Base-by-base conservation (phyloP, 2,329 filamentous ascomycete genomes). In the Neurospora sp. region DNA sequence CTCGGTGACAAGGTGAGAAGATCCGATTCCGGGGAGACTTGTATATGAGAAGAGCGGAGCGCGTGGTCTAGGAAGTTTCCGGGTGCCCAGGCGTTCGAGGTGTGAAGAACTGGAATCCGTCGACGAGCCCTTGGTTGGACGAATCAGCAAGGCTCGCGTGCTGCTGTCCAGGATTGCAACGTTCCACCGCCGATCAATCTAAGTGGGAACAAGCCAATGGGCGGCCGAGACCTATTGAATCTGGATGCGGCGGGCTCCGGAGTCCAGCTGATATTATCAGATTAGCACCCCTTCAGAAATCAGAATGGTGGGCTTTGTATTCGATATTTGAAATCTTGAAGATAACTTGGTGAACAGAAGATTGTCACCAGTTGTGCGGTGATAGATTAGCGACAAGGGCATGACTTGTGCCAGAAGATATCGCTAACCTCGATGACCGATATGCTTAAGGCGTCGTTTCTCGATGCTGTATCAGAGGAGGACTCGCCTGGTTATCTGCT, bases 101-200 rank as follows among this genome's bases (percentile, higher is more conserved):
- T 62, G 13, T 62, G 23, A 62, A 58, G 46, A 33, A 62, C 23
- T 36, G 52, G 28, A 36, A 28, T 9, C 46, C 46, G 11, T 52
- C 19, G 46, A 52, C 23, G 7, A 33, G 52, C 23, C 28, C 23
- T 62, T 28, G 15, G 52, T 28, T 62, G 52, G 15, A 28, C 52
- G 52, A 62, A 62, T 62, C 52, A 62, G 52, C 28, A 62, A 33
- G 52, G 8, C 28, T 62, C 28, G 52, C 23, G 23, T 62, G 28
- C 28, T 62, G 28, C 52, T 62, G 52, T 62, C 52, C 52, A 62
- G 67, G 72, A 74, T 74, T 76, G 73, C 72, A 76, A 76, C 74
- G 74, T 76, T 74, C 71, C 73, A 75, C 74, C 68, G 68, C 17
- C 43, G 19, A 52, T 52, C 43, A 58, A 46, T 23, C 43, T 38